A percentile compares a stretch with the other conserved stretches of the same genome.
Conservation (phyloP, 2,329 filamentous ascomycete genomes). For the Alternaria angustiovoidea region DNA sequence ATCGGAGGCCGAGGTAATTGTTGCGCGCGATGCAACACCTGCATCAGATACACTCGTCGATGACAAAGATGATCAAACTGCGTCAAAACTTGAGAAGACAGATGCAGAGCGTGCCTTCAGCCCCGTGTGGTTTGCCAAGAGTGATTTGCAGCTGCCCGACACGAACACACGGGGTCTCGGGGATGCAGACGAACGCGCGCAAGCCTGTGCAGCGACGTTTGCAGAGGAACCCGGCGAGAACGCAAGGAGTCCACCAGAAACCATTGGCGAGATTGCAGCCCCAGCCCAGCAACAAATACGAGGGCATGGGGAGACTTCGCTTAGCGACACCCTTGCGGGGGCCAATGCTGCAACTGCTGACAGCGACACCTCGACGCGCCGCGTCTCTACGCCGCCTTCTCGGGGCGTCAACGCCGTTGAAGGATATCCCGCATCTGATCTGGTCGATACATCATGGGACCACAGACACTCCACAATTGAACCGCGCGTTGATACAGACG, state of each 20-base stretch:
- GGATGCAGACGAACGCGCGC: neutral
- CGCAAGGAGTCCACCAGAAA: constrained; percentile 1
- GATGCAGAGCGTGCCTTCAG: constrained; percentile 7
- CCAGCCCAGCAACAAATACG: constrained; percentile 12
- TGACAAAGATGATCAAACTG: constrained; percentile 16
- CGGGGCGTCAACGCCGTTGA: constrained; percentile 46
- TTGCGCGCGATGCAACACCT: constrained; percentile 37
- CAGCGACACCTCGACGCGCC: constrained; percentile 22
- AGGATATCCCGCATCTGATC: constrained; percentile 38
- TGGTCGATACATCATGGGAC: constrained; percentile 45
- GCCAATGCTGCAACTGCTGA: constrained; percentile 14
- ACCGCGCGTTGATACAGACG: constrained; percentile 36
- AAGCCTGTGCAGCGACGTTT: neutral
- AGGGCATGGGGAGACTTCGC: constrained; percentile 15
- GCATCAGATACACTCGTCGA: constrained; percentile 25
- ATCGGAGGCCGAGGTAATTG: constrained; percentile 6
- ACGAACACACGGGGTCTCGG: neutral
- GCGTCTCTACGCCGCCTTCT: constrained; percentile 31
- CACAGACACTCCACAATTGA: constrained; percentile 36
- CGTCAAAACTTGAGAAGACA: neutral
- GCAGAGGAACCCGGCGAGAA: neutral
- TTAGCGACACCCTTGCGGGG: constrained; percentile 17
- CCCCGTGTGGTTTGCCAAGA: constrained; percentile 21
- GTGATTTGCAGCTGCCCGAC: constrained; percentile 21
- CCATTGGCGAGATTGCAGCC: neutral